Conservation (phyloP, 106 monocot species). For the Cymbidium sinense region DNA sequence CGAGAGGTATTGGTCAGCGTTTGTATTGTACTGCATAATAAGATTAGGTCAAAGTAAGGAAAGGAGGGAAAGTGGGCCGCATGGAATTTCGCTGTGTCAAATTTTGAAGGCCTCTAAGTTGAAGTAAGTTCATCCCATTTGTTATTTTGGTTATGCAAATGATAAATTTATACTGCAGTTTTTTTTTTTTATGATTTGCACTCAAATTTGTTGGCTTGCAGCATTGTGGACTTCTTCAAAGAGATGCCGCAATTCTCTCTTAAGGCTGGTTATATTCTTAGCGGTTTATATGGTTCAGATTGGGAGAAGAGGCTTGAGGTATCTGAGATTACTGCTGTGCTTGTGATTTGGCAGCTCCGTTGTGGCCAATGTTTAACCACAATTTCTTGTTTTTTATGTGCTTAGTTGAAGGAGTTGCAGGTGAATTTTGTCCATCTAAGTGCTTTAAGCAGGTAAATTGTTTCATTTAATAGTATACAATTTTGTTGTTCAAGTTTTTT, state of each 20-base stretch:
- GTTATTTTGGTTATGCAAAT: neutral
- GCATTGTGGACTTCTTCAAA: conserved; percentile 80
- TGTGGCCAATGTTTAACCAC: conserved; percentile 7
- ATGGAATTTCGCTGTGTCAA: conserved; percentile 44
- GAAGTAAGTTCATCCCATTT: conserved; percentile 35
- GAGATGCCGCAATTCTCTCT: conserved; percentile 87
- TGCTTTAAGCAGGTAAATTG: conserved; percentile 62
- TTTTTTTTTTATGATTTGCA: neutral
- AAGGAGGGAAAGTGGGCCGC: conserved; percentile 28
- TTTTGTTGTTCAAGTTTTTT: neutral
- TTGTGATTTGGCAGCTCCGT: neutral
- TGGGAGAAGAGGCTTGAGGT: conserved; percentile 95
- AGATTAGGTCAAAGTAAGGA: conserved; percentile 37
- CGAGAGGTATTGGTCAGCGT: conserved; percentile 78
- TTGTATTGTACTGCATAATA: conserved; percentile 66
- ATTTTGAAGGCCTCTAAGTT: conserved; percentile 67
- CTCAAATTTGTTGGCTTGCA: conserved; percentile 12
- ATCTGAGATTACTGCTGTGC: conserved; percentile 8
- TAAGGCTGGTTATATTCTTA: conserved; percentile 61
- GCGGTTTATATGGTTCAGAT: conserved; percentile 59
- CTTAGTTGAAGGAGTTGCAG: conserved; percentile 70
- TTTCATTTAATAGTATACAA: neutral
- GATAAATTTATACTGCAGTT: neutral
- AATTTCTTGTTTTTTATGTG: conserved; percentile 1
- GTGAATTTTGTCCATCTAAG: conserved; percentile 77